Evolutionary conservation across 306 rosid genomes (phyloP).

Genomic region (Trichosanthes cucumerina): DNA sequence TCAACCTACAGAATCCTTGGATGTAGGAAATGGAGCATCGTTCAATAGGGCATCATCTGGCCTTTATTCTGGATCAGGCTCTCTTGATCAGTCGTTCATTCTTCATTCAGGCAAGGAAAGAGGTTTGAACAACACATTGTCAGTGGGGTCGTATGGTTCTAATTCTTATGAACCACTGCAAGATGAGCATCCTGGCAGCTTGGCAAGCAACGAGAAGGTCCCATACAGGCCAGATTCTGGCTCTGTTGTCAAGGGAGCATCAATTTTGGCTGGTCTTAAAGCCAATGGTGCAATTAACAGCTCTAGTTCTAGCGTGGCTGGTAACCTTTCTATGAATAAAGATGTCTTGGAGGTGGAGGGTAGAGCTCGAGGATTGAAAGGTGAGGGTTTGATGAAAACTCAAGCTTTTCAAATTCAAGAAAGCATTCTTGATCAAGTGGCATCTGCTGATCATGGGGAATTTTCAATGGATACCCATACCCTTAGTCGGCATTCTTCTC

Average conservation of each 20-base stretch:
- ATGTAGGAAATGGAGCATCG: slow-evolving; percentile 20
- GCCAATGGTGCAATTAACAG: slow-evolving; percentile 18
- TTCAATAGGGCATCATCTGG: slow-evolving; percentile 17
- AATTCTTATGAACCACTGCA: slow-evolving; percentile 20
- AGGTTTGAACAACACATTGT: slow-evolving; percentile 25
- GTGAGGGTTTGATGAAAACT: slow-evolving; percentile 25
- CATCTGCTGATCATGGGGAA: slow-evolving; percentile 25
- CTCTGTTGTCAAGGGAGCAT: slow-evolving; percentile 19
- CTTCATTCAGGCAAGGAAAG: slow-evolving; percentile 28
- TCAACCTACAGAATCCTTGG: slow-evolving; percentile 20
- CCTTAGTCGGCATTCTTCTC: slow-evolving; percentile 26
- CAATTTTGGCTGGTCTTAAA: slow-evolving; percentile 21
- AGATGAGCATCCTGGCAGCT: slow-evolving; percentile 19
- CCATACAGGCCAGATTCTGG: slow-evolving; percentile 24
- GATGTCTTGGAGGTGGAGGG: slow-evolving; percentile 24
- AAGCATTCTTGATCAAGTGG: slow-evolving; percentile 27
- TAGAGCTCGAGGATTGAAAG: slow-evolving; percentile 18
- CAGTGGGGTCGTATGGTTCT: slow-evolving; percentile 34
- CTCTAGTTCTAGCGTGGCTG: slow-evolving; percentile 16
- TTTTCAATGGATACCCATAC: slow-evolving; percentile 22
- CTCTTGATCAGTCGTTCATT: slow-evolving; percentile 26
- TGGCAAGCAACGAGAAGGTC: slow-evolving; percentile 25
- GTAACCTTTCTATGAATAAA: slow-evolving; percentile 22
- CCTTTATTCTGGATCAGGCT: slow-evolving; percentile 29
- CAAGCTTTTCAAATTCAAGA: slow-evolving; percentile 29